Conservation (phyloP, 1,284 basidiomycete genomes). For the Boletus mariae region DNA sequence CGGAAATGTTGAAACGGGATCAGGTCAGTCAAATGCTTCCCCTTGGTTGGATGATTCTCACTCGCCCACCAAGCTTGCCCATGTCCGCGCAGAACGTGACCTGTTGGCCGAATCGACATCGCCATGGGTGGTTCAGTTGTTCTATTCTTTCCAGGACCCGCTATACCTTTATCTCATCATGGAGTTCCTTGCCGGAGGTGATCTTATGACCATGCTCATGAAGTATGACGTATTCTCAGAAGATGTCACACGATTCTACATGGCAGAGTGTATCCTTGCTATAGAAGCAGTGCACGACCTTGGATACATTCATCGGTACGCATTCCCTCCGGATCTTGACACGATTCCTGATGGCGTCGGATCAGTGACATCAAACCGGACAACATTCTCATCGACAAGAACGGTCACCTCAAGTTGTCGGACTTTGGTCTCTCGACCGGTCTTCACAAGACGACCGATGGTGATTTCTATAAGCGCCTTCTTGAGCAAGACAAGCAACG, state of each 20-base stretch:
- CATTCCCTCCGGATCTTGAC: conserved; percentile 2
- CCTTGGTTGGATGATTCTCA: conserved; percentile 2
- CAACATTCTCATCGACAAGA: conserved; percentile 96
- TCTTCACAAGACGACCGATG: conserved; percentile 96
- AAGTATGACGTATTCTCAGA: conserved; percentile 99
- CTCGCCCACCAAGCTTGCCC: conserved; percentile 68
- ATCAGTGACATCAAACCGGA: conserved; percentile 96
- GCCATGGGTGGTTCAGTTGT: conserved; percentile 96
- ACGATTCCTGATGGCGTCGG: conserved; percentile 1
- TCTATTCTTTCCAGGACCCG: conserved; percentile 98
- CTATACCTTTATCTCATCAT: conserved; percentile 97
- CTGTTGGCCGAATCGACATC: conserved; percentile 97
- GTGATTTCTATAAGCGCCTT: conserved; percentile 90
- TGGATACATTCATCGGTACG: conserved; percentile 96
- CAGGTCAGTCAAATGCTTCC: conserved; percentile 56
- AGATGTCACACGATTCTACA: conserved; percentile 98
- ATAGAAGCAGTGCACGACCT: conserved; percentile 98
- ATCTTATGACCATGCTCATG: conserved; percentile 99
- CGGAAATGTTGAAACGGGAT: conserved; percentile 99
- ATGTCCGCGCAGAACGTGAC: conserved; percentile 97
- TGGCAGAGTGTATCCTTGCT: conserved; percentile 97
- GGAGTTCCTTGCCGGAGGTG: conserved; percentile 98
- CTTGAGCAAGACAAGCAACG: conserved; percentile 61
- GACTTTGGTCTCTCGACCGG: conserved; percentile 98
- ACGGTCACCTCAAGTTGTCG: conserved; percentile 95